Conservation (phyloP, 257 asterid species). For the Solanum tarijense region DNA sequence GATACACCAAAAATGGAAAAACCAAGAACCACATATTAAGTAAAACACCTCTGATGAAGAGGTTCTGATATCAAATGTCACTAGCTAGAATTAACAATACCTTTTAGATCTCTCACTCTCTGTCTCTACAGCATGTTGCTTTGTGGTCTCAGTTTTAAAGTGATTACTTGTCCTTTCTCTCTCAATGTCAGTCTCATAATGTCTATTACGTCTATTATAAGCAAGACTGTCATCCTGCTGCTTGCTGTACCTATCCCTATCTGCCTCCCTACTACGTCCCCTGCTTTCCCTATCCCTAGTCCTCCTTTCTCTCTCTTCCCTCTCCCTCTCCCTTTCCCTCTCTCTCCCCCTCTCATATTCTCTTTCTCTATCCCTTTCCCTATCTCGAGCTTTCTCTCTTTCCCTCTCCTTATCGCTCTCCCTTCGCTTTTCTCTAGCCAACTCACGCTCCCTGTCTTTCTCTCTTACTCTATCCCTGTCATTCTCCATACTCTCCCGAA, state of each 20-base stretch:
- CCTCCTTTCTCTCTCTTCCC: constrained; percentile 27
- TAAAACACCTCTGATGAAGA: background rate
- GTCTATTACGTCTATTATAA: constrained; percentile 44
- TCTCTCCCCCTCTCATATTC: constrained; percentile 23
- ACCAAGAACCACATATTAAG: background rate
- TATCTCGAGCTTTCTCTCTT: constrained; percentile 17
- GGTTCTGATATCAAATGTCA: background rate
- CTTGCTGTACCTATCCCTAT: constrained; percentile 31
- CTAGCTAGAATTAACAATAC: constrained; percentile 24
- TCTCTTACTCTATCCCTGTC: constrained; percentile 31
- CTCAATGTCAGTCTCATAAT: constrained; percentile 34
- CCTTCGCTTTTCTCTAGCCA: constrained; percentile 16
- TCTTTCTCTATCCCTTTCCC: constrained; percentile 26
- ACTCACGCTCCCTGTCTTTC: constrained; percentile 13
- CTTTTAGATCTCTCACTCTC: constrained; percentile 28
- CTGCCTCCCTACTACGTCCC: constrained; percentile 30
- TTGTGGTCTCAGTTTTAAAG: constrained; percentile 16
- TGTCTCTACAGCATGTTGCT: constrained; percentile 19
- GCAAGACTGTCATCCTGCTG: constrained; percentile 28
- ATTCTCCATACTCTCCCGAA: constrained; percentile 50
- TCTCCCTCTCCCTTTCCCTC: constrained; percentile 18
- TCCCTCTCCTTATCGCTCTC: constrained; percentile 23
- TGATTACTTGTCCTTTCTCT: constrained; percentile 23
- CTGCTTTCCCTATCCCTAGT: constrained; percentile 27
- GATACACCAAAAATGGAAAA: constrained; percentile 10